Evolutionary conservation across 2,329 filamentous ascomycete genomes (phyloP).

Genomic region (Pezicula neosporulosa): DNA sequence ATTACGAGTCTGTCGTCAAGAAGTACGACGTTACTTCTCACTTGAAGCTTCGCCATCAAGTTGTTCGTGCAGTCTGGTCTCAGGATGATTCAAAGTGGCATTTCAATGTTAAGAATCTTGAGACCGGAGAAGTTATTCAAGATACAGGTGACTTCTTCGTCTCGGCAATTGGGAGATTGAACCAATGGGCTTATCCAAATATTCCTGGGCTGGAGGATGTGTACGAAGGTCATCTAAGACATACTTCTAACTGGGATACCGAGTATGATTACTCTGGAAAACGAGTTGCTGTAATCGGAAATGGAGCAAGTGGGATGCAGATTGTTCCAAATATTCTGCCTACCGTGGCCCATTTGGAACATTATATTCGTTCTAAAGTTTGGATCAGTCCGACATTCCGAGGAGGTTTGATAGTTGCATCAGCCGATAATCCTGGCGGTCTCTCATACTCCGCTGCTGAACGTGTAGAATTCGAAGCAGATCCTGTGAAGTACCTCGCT

Average conservation of each 20-base stretch:
- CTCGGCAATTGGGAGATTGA: not conserved
- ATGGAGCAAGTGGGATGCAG: slow-evolving; percentile 46
- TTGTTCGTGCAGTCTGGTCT: slow-evolving; percentile 19
- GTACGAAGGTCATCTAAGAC: slow-evolving; percentile 40
- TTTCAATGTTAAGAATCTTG: slow-evolving; percentile 25
- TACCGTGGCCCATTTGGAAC: slow-evolving; percentile 34
- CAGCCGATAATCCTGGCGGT: slow-evolving; percentile 6
- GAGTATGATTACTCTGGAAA: slow-evolving; percentile 41
- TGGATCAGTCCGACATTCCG: slow-evolving; percentile 43
- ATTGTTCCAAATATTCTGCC: slow-evolving; percentile 44
- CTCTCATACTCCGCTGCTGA: not conserved
- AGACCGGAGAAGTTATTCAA: not conserved
- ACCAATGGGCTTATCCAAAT: slow-evolving; percentile 28
- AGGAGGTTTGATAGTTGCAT: slow-evolving; percentile 28
- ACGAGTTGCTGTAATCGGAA: slow-evolving; percentile 44
- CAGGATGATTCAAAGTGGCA: slow-evolving; percentile 4
- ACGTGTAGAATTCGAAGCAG: not conserved
- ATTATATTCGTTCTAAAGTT: slow-evolving; percentile 42
- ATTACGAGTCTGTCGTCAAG: slow-evolving; percentile 30
- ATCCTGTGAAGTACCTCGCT: not conserved
- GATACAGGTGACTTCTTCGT: slow-evolving; percentile 2
- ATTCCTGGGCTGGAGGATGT: slow-evolving; percentile 38
- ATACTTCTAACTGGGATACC: slow-evolving; percentile 39
- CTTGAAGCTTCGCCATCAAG: slow-evolving; percentile 17
- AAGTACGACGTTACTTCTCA: slow-evolving; percentile 27